phyloP scores from a whole-genome alignment of 495 filamentous ascomycete species.

The Lichenothelia convexa region DNA sequence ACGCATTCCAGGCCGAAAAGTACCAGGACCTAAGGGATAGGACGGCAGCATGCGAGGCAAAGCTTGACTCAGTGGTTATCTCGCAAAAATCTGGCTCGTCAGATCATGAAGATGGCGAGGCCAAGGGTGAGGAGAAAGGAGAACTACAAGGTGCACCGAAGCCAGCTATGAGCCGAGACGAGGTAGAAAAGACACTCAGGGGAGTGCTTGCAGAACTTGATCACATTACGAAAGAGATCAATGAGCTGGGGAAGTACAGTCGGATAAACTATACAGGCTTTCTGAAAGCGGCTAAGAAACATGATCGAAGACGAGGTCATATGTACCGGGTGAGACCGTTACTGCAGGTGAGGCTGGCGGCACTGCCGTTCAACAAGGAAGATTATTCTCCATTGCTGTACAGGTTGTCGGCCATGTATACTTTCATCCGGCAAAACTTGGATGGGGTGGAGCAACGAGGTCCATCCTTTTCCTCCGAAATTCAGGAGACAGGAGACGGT shows the following conservation, averaged over 20 bases:
- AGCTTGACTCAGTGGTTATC: slow-evolving; percentile 28
- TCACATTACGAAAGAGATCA: slow-evolving; percentile 71
- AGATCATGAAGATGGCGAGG: slow-evolving; percentile 16
- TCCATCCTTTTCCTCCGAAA: slow-evolving; percentile 13
- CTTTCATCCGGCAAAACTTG: slow-evolving; percentile 69
- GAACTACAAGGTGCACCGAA: slow-evolving; percentile 6
- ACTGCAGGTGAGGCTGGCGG: slow-evolving; percentile 70
- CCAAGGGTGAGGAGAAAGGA: slow-evolving; percentile 10
- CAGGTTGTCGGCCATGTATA: slow-evolving; percentile 87
- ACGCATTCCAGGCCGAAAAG: slow-evolving; percentile 66
- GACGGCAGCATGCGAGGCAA: slow-evolving; percentile 39
- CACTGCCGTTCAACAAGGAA: slow-evolving; percentile 86
- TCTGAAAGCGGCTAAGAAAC: slow-evolving; percentile 95
- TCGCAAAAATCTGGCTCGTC: slow-evolving; percentile 28
- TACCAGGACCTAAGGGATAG: slow-evolving; percentile 52
- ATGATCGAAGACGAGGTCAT: slow-evolving; percentile 71
- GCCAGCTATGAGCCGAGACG: slow-evolving; percentile 12
- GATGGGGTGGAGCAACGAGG: slow-evolving; percentile 28
- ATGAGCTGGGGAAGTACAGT: slow-evolving; percentile 84
- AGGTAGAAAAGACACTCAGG: slow-evolving; percentile 36
- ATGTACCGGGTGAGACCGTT: slow-evolving; percentile 73
- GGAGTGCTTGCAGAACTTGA: slow-evolving; percentile 67
- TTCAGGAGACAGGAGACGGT: slow-evolving; percentile 34
- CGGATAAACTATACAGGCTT: slow-evolving; percentile 95
- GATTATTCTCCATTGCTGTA: slow-evolving; percentile 81